Evolutionary conservation across 495 filamentous ascomycete species (phyloP).

Genomic region (Aspergillus ellipticus): DNA sequence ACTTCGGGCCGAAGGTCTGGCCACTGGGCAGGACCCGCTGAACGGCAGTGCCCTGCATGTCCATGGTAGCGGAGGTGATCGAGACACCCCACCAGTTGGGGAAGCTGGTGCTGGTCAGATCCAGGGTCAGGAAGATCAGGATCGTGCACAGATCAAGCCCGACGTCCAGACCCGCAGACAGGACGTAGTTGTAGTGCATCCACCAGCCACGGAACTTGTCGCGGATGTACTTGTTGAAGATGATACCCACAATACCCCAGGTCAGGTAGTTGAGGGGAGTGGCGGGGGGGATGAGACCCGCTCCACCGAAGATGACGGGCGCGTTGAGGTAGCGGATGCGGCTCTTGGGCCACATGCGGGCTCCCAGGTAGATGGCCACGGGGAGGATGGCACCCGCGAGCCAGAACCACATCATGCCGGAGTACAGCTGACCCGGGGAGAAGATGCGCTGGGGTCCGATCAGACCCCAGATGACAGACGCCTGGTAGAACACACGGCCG

Average conservation of each 20-base stretch:
- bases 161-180: conserved; percentile 66
- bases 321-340: conserved; percentile 42
- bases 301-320: conserved; percentile 47
- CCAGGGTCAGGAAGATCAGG: conserved; percentile 67
- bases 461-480: conserved; percentile 53
- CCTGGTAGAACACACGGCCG: conserved; percentile 58
- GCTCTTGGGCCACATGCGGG: conserved; percentile 40
- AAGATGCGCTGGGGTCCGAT: conserved; percentile 53
- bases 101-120: conserved; percentile 46
- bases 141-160: conserved; percentile 64
- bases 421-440: conserved; percentile 45
- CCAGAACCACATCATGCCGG: conserved; percentile 47
- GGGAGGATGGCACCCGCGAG: conserved; percentile 47
- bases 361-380: conserved; percentile 41
- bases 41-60: conserved; percentile 37
- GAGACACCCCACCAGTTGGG: conserved; percentile 67
- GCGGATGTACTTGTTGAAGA: conserved; percentile 65
- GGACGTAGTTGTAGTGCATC: conserved; percentile 76
- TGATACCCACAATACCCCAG: conserved; percentile 64
- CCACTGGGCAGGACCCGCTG: conserved; percentile 34
- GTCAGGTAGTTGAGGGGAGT: conserved; percentile 53
- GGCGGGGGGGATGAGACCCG: conserved; percentile 46
- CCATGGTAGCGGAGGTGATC: conserved; percentile 43
- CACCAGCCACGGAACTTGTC: conserved; percentile 65
- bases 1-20: conserved; percentile 56